Base-by-base conservation (phyloP, 495 filamentous ascomycete genomes). In the Aspergillus indologenus region DNA sequence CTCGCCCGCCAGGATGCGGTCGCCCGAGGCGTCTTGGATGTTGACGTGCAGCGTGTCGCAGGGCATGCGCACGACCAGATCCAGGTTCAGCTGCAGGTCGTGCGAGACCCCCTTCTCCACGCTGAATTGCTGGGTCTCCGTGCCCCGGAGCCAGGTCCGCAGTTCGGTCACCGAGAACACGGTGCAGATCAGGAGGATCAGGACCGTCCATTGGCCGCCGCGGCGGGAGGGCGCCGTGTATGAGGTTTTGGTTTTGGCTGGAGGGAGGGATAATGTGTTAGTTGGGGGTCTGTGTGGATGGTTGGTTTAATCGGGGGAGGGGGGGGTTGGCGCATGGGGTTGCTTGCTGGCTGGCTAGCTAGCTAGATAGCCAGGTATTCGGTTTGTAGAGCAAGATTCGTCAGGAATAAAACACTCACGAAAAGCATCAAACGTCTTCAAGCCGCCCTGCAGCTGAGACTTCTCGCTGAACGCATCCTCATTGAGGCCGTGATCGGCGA, bases 191-290 rank as follows among this genome's bases (percentile, higher is more conserved):
- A 87, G 42, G 54, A 90, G 73, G 71, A 99, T 88, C 45, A 87
- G 75, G 50, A 96, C 79, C n/a, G 95, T 97, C 84, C 91, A 94
- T 79, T 92, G 89, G 56, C 94, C 92, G 66, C 95, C 95, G 66
- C 85, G 87, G 42, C 86, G 83, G 49, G 90, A 90, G 54, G 84
- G 85, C 26, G 88, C 86, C 42, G 90, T 85, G 75, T 96, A 99
- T 65, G 89, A 89, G n/a, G 90, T 79, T 82, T 96, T 96, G 57
- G 90, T 90, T 85, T 99, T 99, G 47, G 94, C 92, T 97, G n/a
- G n/a, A n/a, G n/a, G n/a, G n/a, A n/a, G n/a, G n/a, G 64, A 24
- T 49, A 17, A 44, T 19, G 57, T 53, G 54, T 23, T 43, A 18
- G 2, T 11, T 3, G 29, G 60, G 54, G 24, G 18, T 55, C 42